These are phyloP conservation scores for Citrus sp. DNA, from an alignment of 345 rosid species.

Conservation along the genomic window DNA sequence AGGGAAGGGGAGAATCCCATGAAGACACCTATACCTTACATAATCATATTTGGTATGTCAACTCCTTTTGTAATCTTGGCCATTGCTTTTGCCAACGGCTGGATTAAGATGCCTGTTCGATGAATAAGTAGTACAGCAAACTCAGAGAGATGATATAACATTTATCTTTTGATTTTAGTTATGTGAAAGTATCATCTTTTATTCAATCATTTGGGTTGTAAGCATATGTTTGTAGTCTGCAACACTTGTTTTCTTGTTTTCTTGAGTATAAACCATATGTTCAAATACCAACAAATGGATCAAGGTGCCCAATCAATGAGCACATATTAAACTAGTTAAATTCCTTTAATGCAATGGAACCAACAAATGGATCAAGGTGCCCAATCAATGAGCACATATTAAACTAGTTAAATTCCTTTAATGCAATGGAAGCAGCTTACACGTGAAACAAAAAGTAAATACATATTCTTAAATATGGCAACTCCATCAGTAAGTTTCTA, in stretches of 20 bases:
- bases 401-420: background rate
- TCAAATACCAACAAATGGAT: background rate
- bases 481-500: conserved; percentile 8
- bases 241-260: background rate
- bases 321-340: background rate
- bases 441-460: background rate
- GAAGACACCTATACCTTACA: conserved; percentile 87
- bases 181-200: background rate
- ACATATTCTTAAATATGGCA: background rate
- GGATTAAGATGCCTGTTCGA: conserved; percentile 85
- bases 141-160: background rate
- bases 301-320: background rate
- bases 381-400: background rate
- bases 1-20: conserved; percentile 94
- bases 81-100: conserved; percentile 89
- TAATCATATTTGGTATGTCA: conserved; percentile 88
- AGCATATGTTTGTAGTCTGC: conserved; percentile 4
- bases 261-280: background rate
- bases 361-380: background rate
- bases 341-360: background rate
- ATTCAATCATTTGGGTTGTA: conserved; percentile 8
- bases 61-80: conserved; percentile 92
- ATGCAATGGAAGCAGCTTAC: background rate
- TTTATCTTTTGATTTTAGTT: background rate
- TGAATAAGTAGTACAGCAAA: conserved; percentile 24